A percentile compares a stretch with the other conserved stretches of the same genome.
phyloP scores from a whole-genome alignment of 768 basidiomycete genomes.

The Kwoniella sp. region DNA sequence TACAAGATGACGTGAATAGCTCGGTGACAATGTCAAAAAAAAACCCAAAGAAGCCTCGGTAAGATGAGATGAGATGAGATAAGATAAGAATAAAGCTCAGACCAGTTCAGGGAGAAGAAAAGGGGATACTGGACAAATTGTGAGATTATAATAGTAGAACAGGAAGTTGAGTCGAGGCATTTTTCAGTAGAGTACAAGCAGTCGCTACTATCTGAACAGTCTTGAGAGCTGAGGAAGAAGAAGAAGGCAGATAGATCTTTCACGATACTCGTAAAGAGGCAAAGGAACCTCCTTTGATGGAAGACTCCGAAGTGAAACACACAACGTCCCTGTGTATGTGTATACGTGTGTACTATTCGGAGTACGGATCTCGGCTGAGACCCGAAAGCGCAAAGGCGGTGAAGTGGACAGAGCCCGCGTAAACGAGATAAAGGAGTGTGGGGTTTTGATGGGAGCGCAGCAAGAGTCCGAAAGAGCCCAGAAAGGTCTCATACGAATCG shows the following conservation, averaged over 20 bases:
- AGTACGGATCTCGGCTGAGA: not conserved
- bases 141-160: too few relatives aligned
- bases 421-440: not conserved
- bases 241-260: not conserved
- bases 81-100: slow-evolving; percentile 9
- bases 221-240: not conserved
- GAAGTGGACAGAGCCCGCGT: not conserved
- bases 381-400: not conserved
- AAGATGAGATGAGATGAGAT: not conserved
- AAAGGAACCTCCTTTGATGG: not conserved
- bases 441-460: too few relatives aligned
- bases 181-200: not conserved
- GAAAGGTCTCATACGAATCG: too few relatives aligned
- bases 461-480: too few relatives aligned
- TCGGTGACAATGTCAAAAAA: not conserved
- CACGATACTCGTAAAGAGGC: not conserved
- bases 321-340: not conserved
- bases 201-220: too few relatives aligned
- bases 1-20: too few relatives aligned
- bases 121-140: too few relatives aligned
- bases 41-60: not conserved
- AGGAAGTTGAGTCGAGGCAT: not conserved
- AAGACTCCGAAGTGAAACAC: not conserved
- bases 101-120: not conserved
- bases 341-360: not conserved